A percentile compares a stretch with the other conserved stretches of the same genome.
Conservation (phyloP, 139 green algal genomes). For the Yamagishiella unicocca region DNA sequence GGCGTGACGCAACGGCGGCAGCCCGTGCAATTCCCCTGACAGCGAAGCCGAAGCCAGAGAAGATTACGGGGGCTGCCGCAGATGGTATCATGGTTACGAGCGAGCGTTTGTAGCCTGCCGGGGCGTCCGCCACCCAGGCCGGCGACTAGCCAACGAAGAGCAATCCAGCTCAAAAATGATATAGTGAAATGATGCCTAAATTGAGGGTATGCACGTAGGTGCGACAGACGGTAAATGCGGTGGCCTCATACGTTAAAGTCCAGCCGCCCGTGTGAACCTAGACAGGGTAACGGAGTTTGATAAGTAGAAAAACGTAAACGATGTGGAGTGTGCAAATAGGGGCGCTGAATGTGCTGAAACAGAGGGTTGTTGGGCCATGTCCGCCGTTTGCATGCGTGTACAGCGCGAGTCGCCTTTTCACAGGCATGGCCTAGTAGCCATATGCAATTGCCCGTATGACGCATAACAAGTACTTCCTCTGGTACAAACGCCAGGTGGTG, state of each 20-base stretch:
- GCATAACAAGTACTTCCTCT: too few relatives aligned
- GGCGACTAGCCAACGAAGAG: background rate
- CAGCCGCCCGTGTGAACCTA: too few relatives aligned
- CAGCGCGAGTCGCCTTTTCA: too few relatives aligned
- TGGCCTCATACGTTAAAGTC: background rate
- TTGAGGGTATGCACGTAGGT: background rate
- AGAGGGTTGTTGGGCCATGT: background rate
- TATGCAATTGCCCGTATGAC: too few relatives aligned
- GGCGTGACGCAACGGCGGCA: background rate
- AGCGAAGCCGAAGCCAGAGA: slow-evolving; percentile 17
- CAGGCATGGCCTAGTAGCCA: too few relatives aligned
- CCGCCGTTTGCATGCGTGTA: background rate
- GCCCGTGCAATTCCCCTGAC: slow-evolving; percentile 18
- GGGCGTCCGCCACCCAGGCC: background rate
- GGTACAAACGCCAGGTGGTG: too few relatives aligned
- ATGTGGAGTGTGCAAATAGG: too few relatives aligned
- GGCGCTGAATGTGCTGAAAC: too few relatives aligned
- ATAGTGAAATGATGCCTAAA: background rate
- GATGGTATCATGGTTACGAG: background rate
- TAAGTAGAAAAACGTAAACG: too few relatives aligned
- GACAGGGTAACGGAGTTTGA: too few relatives aligned
- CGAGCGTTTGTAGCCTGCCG: background rate
- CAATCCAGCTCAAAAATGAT: background rate
- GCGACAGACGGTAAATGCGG: background rate
- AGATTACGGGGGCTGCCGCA: slow-evolving; percentile 24